Conservation (phyloP, 345 rosid species). For the Salix suchowensis region DNA sequence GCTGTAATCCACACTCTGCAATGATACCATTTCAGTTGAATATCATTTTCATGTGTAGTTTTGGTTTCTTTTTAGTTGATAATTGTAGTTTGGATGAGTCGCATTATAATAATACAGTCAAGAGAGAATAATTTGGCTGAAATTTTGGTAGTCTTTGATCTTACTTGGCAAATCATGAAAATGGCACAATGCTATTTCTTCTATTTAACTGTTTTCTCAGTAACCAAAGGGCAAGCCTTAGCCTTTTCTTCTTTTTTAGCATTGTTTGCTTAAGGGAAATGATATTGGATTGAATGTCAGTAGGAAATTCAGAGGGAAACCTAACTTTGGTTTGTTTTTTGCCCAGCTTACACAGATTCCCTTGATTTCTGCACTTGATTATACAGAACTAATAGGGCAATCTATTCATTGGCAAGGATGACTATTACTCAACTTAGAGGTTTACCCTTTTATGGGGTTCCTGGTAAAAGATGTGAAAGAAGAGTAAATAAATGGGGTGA, state of each 20-base stretch:
- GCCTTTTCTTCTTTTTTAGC: no score
- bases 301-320: not conserved
- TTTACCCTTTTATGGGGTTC: conserved; percentile 6
- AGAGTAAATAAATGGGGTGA: conserved; percentile 11
- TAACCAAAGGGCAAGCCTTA: no score
- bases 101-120: no score
- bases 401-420: conserved; percentile 12
- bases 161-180: no score
- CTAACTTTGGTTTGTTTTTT: not conserved
- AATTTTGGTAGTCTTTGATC: no score
- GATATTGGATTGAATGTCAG: not conserved
- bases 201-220: no score
- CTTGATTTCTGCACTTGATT: not conserved
- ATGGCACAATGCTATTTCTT: no score
- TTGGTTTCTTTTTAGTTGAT: no score
- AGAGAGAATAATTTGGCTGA: no score
- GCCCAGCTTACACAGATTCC: not conserved
- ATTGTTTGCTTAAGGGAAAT: no score
- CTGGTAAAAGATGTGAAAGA: not conserved
- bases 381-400: not conserved
- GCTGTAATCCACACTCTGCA: not conserved
- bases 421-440: conserved; percentile 9
- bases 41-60: no score
- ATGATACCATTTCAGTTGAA: not conserved
- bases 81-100: no score